phyloP scores from a whole-genome alignment of 2,329 filamentous ascomycete species.

The Phaeoacremonium minimum region DNA sequence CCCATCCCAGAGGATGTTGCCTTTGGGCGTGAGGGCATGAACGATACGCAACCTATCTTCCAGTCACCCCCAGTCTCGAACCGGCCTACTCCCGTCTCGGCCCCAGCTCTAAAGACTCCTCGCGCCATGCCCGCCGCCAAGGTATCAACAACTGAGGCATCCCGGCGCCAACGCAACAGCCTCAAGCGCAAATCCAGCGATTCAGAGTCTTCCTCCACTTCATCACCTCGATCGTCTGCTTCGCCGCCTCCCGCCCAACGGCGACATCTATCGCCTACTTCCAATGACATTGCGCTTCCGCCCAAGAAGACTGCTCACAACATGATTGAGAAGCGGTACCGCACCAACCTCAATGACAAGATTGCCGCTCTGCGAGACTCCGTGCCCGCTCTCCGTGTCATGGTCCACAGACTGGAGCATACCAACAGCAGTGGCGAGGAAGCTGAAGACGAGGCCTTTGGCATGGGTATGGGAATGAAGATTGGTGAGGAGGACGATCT shows the following conservation, averaged over 20 bases:
- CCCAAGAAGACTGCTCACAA: constrained; percentile 78
- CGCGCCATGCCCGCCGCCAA: constrained; percentile 1
- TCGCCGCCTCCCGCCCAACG: constrained; percentile 11
- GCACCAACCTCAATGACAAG: constrained; percentile 80
- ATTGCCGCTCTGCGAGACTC: constrained; percentile 72
- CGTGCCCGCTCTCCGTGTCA: constrained; percentile 50
- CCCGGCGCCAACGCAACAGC: constrained; percentile 12
- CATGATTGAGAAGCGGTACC: constrained; percentile 81
- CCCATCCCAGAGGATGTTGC: constrained; percentile 10
- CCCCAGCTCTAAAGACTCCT: constrained; percentile 6
- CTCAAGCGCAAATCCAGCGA: constrained; percentile 26
- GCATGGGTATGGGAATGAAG: constrained; percentile 35
- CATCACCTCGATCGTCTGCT: constrained; percentile 12
- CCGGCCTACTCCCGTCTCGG: constrained; percentile 13
- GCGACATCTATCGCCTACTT: constrained; percentile 4
- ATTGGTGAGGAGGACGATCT: constrained; percentile 29
- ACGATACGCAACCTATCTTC: constrained; percentile 19
- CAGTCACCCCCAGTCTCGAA: constrained; percentile 10
- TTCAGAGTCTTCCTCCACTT: constrained; percentile 10
- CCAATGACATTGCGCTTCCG: constrained; percentile 9
- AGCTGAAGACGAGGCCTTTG: constrained; percentile 16
- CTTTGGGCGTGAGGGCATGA: constrained; percentile 17
- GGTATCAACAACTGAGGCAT: constrained; percentile 6
- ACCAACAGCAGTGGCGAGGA: constrained; percentile 24
- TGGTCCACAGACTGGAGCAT: constrained; percentile 30